Evolutionary conservation across 1,139 yeast genomes (phyloP).

Genomic region (Oligophagozyma castellii): DNA sequence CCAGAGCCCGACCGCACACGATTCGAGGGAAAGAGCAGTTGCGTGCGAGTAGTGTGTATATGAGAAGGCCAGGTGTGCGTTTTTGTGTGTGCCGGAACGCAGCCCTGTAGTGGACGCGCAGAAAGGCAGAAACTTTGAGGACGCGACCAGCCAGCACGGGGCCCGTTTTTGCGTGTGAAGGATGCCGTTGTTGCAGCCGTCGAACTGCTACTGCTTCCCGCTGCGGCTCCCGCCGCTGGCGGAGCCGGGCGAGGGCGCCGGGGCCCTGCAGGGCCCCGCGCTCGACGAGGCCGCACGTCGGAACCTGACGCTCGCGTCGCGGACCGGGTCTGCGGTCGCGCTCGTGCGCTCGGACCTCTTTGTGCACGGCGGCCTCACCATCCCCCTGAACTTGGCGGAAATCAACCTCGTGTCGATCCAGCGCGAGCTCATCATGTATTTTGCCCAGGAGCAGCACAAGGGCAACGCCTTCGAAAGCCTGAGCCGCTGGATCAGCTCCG

Average conservation of each 20-base stretch:
- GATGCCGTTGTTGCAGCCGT: conserved; percentile 28
- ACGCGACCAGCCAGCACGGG: no score
- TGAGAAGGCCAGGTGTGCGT: no score
- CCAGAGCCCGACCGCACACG: no score
- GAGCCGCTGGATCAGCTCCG: conserved; percentile 40
- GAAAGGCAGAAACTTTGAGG: no score
- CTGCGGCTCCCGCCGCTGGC: conserved; percentile 20
- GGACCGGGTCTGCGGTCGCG: conserved; percentile 56
- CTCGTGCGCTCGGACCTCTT: conserved; percentile 48
- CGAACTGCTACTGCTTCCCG: conserved; percentile 24
- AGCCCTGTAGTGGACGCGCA: no score
- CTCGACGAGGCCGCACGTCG: conserved; percentile 13
- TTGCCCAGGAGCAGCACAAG: conserved; percentile 14
- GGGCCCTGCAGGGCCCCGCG: conserved; percentile 3
- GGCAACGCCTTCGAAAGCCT: conserved; percentile 15
- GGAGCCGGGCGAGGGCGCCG: no score
- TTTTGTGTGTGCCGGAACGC: no score
- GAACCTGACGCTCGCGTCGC: conserved; percentile 31
- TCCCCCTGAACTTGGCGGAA: conserved; percentile 38
- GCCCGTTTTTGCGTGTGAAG: no score
- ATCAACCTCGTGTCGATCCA: conserved; percentile 26
- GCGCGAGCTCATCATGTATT: conserved; percentile 18
- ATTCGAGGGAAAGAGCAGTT: no score
- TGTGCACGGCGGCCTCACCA: conserved; percentile 51
- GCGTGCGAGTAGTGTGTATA: no score